Base-by-base conservation (phyloP, 2,329 filamentous ascomycete genomes). In the Tolypocladium amazonense region DNA sequence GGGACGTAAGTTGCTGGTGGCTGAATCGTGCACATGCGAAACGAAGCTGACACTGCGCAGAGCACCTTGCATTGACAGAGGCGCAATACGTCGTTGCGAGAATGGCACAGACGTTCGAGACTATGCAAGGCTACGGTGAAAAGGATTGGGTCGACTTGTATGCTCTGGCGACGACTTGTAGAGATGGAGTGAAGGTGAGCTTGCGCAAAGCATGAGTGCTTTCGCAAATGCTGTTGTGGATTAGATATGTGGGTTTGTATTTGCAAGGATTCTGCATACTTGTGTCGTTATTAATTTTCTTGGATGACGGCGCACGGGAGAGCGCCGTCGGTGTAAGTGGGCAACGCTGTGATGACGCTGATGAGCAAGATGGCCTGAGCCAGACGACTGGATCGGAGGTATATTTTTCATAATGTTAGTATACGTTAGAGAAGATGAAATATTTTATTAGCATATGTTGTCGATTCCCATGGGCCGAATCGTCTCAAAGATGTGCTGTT, bases 21-120 rank as follows among this genome's bases (percentile, higher is more conserved):
- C 2, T 33, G 0, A 3, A n/a, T 2, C 2, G 20, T 2, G 20
- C 12, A n/a, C 15, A 14, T 37, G 15, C 1, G 43, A 20, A n/a
- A 6, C 27, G 25, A 56, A 14, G 56, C 61, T 64, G 47, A 62
- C 39, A 37, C 65, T 63, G 3, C 4, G 53, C 50, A 75, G 72
- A 73, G 58, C 72, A 74, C 57, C 69, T 73, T 35, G 72, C 72
- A 12, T 64, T 75, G 15, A 57, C 71, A 4, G 72, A 75, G 62
- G 65, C 69, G 4, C 66, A 71, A 12, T 75, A 71, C 18, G 56
- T 75, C 27, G 68, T 74, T 18, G 69, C 71, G 20, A 67, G 72
- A 52, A 68, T 75, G 65, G 68, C 65, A 23, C 72, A 75, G 64
- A 69, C 65, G 7, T 74, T 69, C 59, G 63, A 61, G 43, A 56